phyloP scores from a whole-genome alignment of 2,329 filamentous ascomycete genomes.

The Rhynchosporium graminicola region DNA sequence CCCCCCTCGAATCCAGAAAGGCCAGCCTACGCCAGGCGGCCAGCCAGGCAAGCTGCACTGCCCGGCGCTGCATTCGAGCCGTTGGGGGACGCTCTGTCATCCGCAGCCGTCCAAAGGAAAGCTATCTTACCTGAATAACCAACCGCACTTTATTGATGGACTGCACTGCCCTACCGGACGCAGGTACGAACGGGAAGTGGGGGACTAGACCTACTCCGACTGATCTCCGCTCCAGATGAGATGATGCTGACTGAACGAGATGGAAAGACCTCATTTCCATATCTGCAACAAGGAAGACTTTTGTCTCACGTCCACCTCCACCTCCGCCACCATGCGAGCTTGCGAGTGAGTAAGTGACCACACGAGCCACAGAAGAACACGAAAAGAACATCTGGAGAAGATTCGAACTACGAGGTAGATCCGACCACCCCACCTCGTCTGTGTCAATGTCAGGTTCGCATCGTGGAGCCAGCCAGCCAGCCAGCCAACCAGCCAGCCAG shows the following conservation, averaged over 20 bases:
- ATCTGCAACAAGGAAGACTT: constrained; percentile 31
- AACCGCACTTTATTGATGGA: too few species aligned
- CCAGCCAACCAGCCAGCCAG: too few species aligned
- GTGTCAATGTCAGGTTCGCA: background rate
- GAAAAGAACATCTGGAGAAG: background rate
- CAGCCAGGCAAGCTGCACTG: too few species aligned
- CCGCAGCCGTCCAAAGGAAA: background rate
- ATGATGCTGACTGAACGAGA: constrained; percentile 13
- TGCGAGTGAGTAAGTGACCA: too few species aligned
- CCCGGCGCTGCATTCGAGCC: too few species aligned
- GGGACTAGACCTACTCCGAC: background rate
- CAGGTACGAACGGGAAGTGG: background rate
- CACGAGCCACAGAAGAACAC: background rate
- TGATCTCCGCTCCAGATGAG: background rate
- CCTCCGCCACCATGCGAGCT: too few species aligned
- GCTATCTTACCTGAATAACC: background rate
- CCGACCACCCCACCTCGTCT: background rate
- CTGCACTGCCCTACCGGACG: background rate
- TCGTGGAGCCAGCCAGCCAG: background rate
- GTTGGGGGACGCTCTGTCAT: too few species aligned
- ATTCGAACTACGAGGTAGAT: background rate
- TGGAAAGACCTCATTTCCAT: constrained; percentile 20
- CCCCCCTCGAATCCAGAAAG: background rate
- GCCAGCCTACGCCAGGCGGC: background rate
- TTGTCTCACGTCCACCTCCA: constrained; percentile 7